phyloP scores from a whole-genome alignment of 2,329 filamentous ascomycete species.

The Parastagonospora avenae region DNA sequence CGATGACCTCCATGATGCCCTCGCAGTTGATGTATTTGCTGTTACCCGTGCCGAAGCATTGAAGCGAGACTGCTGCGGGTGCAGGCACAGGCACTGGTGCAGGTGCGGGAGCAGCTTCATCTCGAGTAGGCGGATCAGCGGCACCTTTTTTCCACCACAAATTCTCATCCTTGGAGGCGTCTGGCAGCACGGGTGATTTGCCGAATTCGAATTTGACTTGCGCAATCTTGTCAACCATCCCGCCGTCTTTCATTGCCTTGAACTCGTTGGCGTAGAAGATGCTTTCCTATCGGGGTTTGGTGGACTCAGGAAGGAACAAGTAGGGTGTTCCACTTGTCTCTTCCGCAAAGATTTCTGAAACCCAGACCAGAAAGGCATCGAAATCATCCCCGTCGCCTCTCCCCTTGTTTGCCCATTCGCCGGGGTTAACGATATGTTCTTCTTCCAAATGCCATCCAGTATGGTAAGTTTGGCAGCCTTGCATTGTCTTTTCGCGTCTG shows the following conservation, averaged over 20 bases:
- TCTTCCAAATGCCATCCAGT: not conserved
- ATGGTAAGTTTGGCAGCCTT: not conserved
- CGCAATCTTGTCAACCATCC: not conserved
- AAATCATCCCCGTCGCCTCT: not conserved
- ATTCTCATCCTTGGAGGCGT: not conserved
- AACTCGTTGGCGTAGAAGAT: not conserved
- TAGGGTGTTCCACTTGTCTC: not conserved
- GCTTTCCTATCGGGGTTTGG: not conserved
- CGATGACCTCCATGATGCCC: not conserved
- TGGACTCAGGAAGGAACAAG: not conserved
- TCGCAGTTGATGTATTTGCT: not conserved
- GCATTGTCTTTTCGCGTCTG: not conserved
- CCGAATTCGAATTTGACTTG: not conserved
- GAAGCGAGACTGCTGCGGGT: not conserved
- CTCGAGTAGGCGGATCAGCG: not conserved
- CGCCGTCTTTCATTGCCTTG: not conserved
- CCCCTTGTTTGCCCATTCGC: not conserved
- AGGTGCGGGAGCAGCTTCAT: not conserved
- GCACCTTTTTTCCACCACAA: slow-evolving; percentile 1
- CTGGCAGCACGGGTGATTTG: not conserved
- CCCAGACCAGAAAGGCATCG: not conserved
- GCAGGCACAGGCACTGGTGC: not conserved
- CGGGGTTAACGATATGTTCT: not conserved
- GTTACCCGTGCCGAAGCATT: not conserved
- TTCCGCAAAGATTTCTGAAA: not conserved